These are phyloP conservation scores for Xylaria sp. DNA, from an alignment of 2,329 filamentous ascomycete species.

Conservation along the genomic window DNA sequence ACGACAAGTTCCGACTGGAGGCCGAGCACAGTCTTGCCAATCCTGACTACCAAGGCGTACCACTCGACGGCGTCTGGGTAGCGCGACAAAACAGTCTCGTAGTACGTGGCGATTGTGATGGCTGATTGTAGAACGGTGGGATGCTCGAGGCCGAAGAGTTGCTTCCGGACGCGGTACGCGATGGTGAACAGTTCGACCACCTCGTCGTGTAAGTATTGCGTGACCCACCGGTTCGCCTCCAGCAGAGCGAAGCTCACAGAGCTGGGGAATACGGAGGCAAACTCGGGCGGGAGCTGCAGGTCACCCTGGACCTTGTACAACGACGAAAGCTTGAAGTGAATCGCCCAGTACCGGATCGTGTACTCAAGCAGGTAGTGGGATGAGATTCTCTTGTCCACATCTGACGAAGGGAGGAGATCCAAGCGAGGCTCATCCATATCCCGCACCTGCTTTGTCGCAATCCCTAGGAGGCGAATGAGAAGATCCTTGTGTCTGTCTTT, in stretches of 20 bases:
- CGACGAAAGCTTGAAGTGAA: conserved; percentile 29
- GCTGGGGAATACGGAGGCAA: conserved; percentile 20
- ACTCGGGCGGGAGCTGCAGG: conserved; percentile 21
- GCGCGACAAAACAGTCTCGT: conserved; percentile 19
- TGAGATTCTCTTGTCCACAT: conserved; percentile 20
- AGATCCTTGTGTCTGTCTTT: conserved; percentile 29
- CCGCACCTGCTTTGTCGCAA: conserved; percentile 14
- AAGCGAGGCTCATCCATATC: conserved; percentile 26
- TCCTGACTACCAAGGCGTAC: conserved; percentile 23
- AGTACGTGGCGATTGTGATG: conserved; percentile 19
- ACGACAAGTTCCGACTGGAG: conserved; percentile 23
- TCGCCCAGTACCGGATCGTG: conserved; percentile 24
- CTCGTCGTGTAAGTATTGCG: conserved; percentile 22
- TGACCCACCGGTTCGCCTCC: conserved; percentile 22
- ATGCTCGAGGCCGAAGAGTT: conserved; percentile 22
- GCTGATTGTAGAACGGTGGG: conserved; percentile 24
- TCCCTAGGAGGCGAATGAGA: conserved; percentile 18
- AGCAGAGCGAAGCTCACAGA: conserved; percentile 26
- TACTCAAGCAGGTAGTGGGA: conserved; percentile 25
- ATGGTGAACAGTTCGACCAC: conserved; percentile 21
- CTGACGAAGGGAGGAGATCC: conserved; percentile 1
- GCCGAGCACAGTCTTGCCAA: conserved; percentile 24
- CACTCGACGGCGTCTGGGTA: conserved; percentile 18
- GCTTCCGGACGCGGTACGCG: conserved; percentile 22
- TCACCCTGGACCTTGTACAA: conserved; percentile 25